Evolutionary conservation across 2,329 filamentous ascomycete species (phyloP), one percentile per base, ranked within the genome.

Genomic region (Sporothrix variecibatus): DNA sequence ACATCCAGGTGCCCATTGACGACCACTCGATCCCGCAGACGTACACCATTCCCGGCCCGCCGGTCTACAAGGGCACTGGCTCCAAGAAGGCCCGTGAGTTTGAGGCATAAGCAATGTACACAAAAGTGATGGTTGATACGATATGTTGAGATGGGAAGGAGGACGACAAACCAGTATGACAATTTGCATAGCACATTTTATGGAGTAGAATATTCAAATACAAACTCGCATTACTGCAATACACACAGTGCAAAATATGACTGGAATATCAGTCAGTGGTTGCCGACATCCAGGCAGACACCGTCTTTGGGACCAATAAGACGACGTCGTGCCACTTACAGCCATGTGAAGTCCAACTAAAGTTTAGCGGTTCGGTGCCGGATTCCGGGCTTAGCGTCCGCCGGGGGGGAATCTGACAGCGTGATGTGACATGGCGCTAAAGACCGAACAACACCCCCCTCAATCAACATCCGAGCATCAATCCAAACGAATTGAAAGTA

Each of bases 1-100:
- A 80, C 75, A 80, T 80, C 75, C 26, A 79, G 78, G 75, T 80
- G 64, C 60, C 73, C 72, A 80, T 80, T 76, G 79, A 80, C 75
- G 71, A 79, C 74, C 78, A 76, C 75, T 43, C 73, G 12, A 67
- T 75, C 26, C 73, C 78, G 20, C 78, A 80, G 75, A 79, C 73
- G 8, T 80, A 80, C 73, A 72, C 68, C 40, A 56, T 79, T 31
- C 78, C 78, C 56, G 78, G 78, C n/a, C 78, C 78, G 5, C 74
- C 78, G 3, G 78, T 80, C 5, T 79, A 70, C 74, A 78, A 75
- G 72, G 78, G 78, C 71, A 75, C 72, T 23, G 69, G 53, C 11
- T 34, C 74, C 70, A 77, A 77, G 76, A 75, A 71, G 71, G 76
- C 75, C 11, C 38, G 75, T 2, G 75, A 76, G 15, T 62, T 62